A percentile compares a stretch with the other conserved stretches of the same genome.
phyloP scores from a whole-genome alignment of 2,329 filamentous ascomycete species.

The Talaromyces sp. region DNA sequence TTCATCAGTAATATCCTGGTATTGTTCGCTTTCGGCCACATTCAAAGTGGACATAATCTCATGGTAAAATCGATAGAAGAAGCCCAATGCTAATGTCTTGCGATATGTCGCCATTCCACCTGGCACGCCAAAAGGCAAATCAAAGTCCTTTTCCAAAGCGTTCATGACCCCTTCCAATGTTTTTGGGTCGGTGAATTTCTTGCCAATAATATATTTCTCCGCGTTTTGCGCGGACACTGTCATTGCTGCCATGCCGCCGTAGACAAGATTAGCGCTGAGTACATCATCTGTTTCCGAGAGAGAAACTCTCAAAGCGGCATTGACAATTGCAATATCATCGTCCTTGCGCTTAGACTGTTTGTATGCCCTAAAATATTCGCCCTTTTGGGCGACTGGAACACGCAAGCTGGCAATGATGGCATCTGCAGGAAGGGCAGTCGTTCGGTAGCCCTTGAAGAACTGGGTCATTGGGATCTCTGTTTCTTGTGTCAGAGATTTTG shows the following conservation, averaged over 20 bases:
- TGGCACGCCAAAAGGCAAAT: conserved; percentile 82
- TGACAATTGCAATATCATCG: conserved; percentile 97
- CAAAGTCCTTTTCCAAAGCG: conserved; percentile 82
- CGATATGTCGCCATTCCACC: conserved; percentile 97
- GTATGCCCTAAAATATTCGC: conserved; percentile 83
- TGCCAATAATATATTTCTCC: conserved; percentile 68
- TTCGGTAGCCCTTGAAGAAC: conserved; percentile 89
- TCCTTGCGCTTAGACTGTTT: conserved; percentile 97
- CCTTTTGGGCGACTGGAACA: conserved; percentile 72
- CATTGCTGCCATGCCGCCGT: conserved; percentile 90
- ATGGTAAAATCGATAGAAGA: conserved; percentile 97
- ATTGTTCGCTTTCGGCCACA: conserved; percentile 49
- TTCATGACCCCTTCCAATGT: conserved; percentile 88
- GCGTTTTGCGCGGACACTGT: conserved; percentile 83
- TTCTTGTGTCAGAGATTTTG: conserved; percentile 68
- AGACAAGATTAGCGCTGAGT: conserved; percentile 72
- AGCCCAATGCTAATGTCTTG: conserved; percentile 81
- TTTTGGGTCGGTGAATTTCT: conserved; percentile 70
- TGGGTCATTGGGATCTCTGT: conserved; percentile 84
- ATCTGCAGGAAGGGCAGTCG: conserved; percentile 73
- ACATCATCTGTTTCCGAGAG: conserved; percentile 67
- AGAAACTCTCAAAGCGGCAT: conserved; percentile 71
- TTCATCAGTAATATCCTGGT: conserved; percentile 73
- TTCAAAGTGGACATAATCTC: conserved; percentile 64
- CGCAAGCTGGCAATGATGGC: conserved; percentile 80